Base-by-base conservation (phyloP, 805 yeast genomes). In the Pichia insulana region DNA sequence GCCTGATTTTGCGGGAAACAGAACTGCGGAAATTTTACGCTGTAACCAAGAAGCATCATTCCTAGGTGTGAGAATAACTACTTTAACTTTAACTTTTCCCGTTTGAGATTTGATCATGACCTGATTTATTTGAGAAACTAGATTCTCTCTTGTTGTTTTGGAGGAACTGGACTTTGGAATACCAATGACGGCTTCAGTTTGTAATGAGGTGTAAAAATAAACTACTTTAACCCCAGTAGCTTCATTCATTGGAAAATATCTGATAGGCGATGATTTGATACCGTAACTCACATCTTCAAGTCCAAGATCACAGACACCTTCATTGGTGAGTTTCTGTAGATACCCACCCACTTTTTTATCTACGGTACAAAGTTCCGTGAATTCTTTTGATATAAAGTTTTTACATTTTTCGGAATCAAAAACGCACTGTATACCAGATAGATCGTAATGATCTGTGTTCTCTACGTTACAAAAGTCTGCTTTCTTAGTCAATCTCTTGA, bases 41-140 rank as follows among this genome's bases (percentile, higher is more conserved):
- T 43, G 36, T 17, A 43, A 26, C 46, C 46, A 43, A 30, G 42
- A 34, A 27, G 46, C 46, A 13, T 36, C 28, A 5, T 17, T 10
- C 25, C 46, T 39, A 3, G 46, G 46, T 13, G 42, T 43, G 15
- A 43, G 28, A 9, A 43, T 39, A 3, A 43, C 19, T 2, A 43
- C 40, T 18, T 43, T 43, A 16, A 31, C 26, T 20, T 43, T 43
- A 26, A 37, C 18, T 19, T 20, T 7, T 3, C 36, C 39, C 2
- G 11, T 36, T 31, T 30, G 37, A 10, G 34, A 39, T 3, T 25
- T 11, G 2, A 34, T 32, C 3, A 43, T 27, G 25, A 15, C 20
- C 4, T 30, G 8, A 1, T 16, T 26, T 3, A 43, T 30, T 11
- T 15, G 10, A 5, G 10, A 4, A 13, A 36, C n/a, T 7, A 43